phyloP scores from a whole-genome alignment of 192 early-diverging fungal species.

The Coemansia sp. region DNA sequence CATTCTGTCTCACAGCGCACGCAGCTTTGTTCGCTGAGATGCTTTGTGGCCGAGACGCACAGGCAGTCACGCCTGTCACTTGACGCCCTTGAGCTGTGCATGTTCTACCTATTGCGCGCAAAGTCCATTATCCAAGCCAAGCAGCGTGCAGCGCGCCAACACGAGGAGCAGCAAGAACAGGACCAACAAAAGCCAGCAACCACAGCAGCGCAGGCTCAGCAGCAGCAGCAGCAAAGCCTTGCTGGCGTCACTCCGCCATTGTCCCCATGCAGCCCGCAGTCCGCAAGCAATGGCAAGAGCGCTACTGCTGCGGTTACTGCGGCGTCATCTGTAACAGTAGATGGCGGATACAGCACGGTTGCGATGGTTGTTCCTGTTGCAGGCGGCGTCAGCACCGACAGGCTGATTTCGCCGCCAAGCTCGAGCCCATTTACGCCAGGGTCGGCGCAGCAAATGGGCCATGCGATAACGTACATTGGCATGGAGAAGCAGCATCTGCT shows the following conservation, averaged over 20 bases:
- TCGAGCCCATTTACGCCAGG: constrained; percentile 36
- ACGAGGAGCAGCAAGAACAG: constrained; percentile 32
- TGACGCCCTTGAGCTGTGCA: constrained; percentile 48
- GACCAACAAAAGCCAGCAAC: background rate
- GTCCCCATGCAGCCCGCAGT: constrained; percentile 17
- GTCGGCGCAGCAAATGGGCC: constrained; percentile 14
- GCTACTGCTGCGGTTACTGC: background rate
- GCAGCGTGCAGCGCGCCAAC: constrained; percentile 31
- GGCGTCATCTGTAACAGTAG: constrained; percentile 5
- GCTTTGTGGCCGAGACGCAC: constrained; percentile 54
- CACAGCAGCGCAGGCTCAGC: constrained; percentile 2
- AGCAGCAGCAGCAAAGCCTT: constrained; percentile 11
- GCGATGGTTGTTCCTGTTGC: constrained; percentile 20
- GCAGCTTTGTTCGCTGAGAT: constrained; percentile 50
- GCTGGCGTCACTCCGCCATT: constrained; percentile 22
- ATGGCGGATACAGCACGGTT: background rate
- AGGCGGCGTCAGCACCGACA: background rate
- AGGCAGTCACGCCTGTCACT: constrained; percentile 43
- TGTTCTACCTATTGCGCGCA: constrained; percentile 52
- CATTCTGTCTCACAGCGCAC: constrained; percentile 51
- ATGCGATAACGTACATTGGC: constrained; percentile 18
- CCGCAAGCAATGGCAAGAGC: background rate
- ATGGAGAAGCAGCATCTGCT: constrained; percentile 42
- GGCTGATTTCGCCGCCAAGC: constrained; percentile 24
- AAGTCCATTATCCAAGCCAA: constrained; percentile 48